A percentile compares a stretch with the other conserved stretches of the same genome.
Evolutionary conservation across 139 green algal species (phyloP).

Genomic region (Diplosphaera chodatii): DNA sequence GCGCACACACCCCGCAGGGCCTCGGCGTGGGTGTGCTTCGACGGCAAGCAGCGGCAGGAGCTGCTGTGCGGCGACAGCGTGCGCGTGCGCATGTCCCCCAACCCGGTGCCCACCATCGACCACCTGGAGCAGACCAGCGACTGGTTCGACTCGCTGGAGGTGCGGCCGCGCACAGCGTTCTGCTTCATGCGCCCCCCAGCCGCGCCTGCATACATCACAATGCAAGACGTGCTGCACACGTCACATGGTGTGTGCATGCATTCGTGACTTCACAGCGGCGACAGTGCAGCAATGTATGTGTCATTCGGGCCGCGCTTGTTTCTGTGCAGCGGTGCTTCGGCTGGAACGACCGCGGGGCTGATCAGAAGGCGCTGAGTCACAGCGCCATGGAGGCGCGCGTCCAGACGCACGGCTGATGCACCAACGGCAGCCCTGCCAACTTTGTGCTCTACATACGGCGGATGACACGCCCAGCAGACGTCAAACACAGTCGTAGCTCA

Average conservation of each 20-base stretch:
- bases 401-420: background rate
- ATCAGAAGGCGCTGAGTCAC: constrained; percentile 62
- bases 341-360: constrained; percentile 67
- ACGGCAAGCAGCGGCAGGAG: constrained; percentile 80
- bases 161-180: no score
- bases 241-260: background rate
- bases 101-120: constrained; percentile 95
- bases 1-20: no score
- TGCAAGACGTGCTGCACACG: no score
- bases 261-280: no score
- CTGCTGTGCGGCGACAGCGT: constrained; percentile 77
- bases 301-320: no score
- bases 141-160: constrained; percentile 89
- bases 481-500: no score
- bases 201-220: no score
- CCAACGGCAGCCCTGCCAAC: no score
- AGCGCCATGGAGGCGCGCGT: constrained; percentile 2
- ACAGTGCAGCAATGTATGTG: no score
- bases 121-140: constrained; percentile 86
- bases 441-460: no score
- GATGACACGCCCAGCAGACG: no score
- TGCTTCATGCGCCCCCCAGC: no score
- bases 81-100: constrained; percentile 79
- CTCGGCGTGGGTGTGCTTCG: constrained; percentile 90
- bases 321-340: constrained; percentile 60